Percentiles rank a stretch among this genome's conserved stretches.
phyloP scores from a whole-genome alignment of 305 asterid genomes.

The Ilex paraguariensis region DNA sequence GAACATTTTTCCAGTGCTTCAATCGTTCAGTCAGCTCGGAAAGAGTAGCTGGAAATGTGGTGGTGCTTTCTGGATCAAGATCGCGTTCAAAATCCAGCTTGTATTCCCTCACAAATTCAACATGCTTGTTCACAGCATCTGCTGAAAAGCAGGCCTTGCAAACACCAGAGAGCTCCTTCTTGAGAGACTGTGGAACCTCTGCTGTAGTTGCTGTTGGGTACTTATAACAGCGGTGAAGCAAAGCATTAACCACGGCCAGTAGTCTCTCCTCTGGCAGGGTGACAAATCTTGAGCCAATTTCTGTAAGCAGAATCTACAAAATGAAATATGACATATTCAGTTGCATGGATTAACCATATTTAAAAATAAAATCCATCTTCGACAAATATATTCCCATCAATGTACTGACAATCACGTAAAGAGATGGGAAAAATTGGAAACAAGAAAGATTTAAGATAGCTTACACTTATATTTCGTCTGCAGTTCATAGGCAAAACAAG shows the following conservation, averaged over 20 bases:
- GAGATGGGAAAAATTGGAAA: neutral
- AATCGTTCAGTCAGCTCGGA: slow-evolving; percentile 89
- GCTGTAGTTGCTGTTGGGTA: slow-evolving; percentile 99
- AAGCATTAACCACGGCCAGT: slow-evolving; percentile 96
- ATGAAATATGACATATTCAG: neutral
- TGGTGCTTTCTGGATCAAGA: slow-evolving; percentile 97
- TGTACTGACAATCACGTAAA: neutral
- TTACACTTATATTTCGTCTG: too few species aligned
- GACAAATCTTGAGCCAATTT: slow-evolving; percentile 94
- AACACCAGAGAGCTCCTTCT: slow-evolving; percentile 99
- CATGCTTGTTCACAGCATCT: slow-evolving; percentile 99
- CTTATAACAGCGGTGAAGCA: slow-evolving; percentile 99
- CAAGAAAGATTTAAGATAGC: neutral
- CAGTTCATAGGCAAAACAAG: too few species aligned
- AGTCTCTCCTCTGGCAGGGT: slow-evolving; percentile 98
- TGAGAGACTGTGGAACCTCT: slow-evolving; percentile 97
- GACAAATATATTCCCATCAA: too few species aligned
- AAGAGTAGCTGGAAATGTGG: slow-evolving; percentile 93
- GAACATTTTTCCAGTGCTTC: slow-evolving; percentile 97
- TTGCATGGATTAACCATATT: too few species aligned
- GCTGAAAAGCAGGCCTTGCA: slow-evolving; percentile 99
- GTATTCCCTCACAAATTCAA: slow-evolving; percentile 96
- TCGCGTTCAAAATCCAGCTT: slow-evolving; percentile 97
- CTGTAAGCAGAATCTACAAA: slow-evolving; percentile 85
- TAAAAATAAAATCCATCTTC: too few species aligned